Evolutionary conservation across 2,329 filamentous ascomycete genomes (phyloP).

Genomic region (Diaporthe nobilis): DNA sequence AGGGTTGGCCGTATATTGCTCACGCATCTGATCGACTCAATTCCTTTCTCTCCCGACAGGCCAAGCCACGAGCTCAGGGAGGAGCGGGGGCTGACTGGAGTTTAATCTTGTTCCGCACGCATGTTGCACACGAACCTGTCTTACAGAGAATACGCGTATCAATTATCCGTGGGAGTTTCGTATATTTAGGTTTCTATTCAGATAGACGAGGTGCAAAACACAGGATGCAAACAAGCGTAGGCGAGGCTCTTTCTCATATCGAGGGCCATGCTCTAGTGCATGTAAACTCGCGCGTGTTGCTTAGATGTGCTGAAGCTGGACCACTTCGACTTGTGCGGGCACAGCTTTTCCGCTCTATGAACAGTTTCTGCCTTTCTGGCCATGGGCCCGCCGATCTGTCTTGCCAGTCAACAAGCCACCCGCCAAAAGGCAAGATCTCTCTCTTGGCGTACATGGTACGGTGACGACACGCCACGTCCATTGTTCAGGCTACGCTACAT

Average conservation of each 20-base stretch:
- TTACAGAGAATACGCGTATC: background rate
- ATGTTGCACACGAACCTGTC: background rate
- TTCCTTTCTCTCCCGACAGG: background rate
- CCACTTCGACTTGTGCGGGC: background rate
- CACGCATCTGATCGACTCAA: background rate
- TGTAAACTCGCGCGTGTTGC: background rate
- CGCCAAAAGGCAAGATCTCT: background rate
- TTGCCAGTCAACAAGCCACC: background rate
- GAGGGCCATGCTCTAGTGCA: background rate
- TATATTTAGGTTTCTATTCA: background rate
- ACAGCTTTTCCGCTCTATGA: background rate
- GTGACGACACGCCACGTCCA: background rate
- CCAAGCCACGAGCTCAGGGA: background rate
- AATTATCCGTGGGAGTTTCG: background rate
- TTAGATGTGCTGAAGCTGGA: background rate
- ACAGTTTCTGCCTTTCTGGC: too few species aligned
- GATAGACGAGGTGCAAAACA: background rate
- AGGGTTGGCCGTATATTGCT: background rate
- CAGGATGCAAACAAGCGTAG: too few species aligned
- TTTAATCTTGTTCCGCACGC: background rate
- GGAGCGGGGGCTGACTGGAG: background rate
- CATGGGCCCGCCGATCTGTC: background rate
- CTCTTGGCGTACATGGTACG: background rate
- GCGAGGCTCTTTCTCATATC: background rate
- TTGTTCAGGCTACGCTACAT: constrained; percentile 58